Base-by-base conservation (phyloP, 805 yeast genomes). In the Wickerhamiella siamensis region DNA sequence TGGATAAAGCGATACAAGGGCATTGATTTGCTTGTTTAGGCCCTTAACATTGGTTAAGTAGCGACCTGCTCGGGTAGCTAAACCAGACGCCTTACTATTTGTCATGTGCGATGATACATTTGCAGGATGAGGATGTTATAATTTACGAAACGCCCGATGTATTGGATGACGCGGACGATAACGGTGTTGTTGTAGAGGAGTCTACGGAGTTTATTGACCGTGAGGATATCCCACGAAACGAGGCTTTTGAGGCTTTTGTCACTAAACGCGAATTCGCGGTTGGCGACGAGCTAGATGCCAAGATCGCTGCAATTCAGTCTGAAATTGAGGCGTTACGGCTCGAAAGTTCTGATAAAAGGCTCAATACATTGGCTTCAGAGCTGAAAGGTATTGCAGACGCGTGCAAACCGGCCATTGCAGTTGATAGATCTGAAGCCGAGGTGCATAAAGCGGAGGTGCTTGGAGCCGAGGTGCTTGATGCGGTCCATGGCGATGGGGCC, bases 11-110 rank as follows among this genome's bases (percentile, higher is more conserved):
- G 59, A 47, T 14, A 56, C 50, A 27, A 60, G 45, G 1, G 63
- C 63, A 37, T 58, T 60, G 33, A 55, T 40, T 5, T 47, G 36
- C 6, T 43, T 22, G 40, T 59, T 59, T n/a, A 38, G 47, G 17
- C 37, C 39, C 22, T 50, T 42, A 29, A 58, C 57, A 33, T 54
- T 52, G 31, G 47, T 45, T 38, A 57, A 39, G 36, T 49, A 58
- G 9, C n/a, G 18, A n/a, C 27, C 37, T 10, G 27, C 27, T 17
- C 37, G 37, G 2, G 4, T 20, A n/a, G 20, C 20, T 4, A 24
- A 24, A 6, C 6, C 29, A 12, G 29, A 6, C 12, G 6, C 29
- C 29, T 12, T 12, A 24, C 6, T 24, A 6, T 24, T 24, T 24
- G 29, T 24, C 29, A 24, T 24, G 29, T 24, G 29, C 29, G 12